Conservation (phyloP, 371 early-diverging fungal genomes). For the Mucor saturninus region DNA sequence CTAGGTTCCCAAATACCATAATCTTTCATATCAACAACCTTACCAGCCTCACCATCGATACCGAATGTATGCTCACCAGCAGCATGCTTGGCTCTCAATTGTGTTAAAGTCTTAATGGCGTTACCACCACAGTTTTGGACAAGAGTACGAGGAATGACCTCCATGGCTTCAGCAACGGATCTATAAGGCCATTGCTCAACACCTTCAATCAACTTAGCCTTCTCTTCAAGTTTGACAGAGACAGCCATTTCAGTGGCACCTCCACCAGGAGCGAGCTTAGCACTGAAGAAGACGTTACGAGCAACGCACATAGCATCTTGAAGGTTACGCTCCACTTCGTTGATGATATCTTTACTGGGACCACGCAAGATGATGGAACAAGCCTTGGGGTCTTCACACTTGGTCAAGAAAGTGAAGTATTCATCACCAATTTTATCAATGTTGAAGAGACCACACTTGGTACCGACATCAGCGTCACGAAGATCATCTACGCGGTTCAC, state of each 20-base stretch:
- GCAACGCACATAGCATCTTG: slow-evolving; percentile 99
- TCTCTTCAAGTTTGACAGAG: slow-evolving; percentile 84
- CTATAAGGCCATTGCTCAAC: slow-evolving; percentile 96
- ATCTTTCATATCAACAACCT: slow-evolving; percentile 95
- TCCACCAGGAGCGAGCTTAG: slow-evolving; percentile 96
- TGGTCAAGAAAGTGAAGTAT: slow-evolving; percentile 94
- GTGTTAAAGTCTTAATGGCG: slow-evolving; percentile 92
- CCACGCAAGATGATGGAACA: slow-evolving; percentile 99
- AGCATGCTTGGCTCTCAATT: slow-evolving; percentile 96
- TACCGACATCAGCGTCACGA: slow-evolving; percentile 95
- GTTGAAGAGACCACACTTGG: slow-evolving; percentile 94
- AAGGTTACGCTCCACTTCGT: slow-evolving; percentile 99
- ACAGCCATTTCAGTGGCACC: slow-evolving; percentile 99
- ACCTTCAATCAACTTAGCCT: slow-evolving; percentile 90
- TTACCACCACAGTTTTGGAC: slow-evolving; percentile 99
- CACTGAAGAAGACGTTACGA: slow-evolving; percentile 96
- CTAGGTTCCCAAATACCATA: slow-evolving; percentile 99
- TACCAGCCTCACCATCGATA: slow-evolving; percentile 96
- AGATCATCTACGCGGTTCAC: slow-evolving; percentile 98
- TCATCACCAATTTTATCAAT: slow-evolving; percentile 99
- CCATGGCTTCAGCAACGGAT: slow-evolving; percentile 95
- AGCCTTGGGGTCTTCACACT: slow-evolving; percentile 98
- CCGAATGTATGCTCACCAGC: slow-evolving; percentile 89
- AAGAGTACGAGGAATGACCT: slow-evolving; percentile 98
- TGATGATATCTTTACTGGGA: slow-evolving; percentile 97